phyloP scores from a whole-genome alignment of 106 monocot species.

The Xerophyta viscosa region DNA sequence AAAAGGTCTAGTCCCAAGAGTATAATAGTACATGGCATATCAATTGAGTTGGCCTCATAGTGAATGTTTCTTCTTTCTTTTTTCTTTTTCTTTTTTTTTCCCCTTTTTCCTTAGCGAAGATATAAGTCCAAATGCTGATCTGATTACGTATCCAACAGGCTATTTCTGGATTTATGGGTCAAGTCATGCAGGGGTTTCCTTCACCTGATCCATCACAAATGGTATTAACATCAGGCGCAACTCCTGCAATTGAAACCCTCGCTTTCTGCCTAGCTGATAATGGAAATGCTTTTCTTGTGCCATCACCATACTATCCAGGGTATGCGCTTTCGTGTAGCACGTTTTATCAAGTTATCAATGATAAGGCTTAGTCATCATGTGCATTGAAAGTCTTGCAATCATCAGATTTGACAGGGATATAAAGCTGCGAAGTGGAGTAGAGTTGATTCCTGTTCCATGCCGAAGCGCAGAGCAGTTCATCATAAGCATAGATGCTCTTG shows the following conservation, averaged over 20 bases:
- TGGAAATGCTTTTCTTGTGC: conserved; percentile 39
- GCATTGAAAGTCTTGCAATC: not conserved
- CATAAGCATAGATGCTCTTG: conserved; percentile 64
- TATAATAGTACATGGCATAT: no score
- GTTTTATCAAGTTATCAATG: no score
- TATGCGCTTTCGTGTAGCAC: no score
- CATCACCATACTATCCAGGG: conserved; percentile 41
- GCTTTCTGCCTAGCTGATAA: conserved; percentile 38
- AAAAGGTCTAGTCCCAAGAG: no score
- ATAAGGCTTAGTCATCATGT: not conserved
- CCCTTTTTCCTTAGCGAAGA: no score
- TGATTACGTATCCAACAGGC: conserved; percentile 14
- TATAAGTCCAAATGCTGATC: no score
- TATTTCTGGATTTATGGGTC: conserved; percentile 36
- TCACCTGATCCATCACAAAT: conserved; percentile 26
- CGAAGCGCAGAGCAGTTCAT: conserved; percentile 80
- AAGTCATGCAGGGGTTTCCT: conserved; percentile 23
- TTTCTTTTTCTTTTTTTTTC: no score
- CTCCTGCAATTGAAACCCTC: conserved; percentile 37
- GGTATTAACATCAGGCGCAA: conserved; percentile 36
- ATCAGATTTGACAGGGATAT: conserved; percentile 87
- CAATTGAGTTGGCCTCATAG: no score
- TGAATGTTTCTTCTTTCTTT: no score
- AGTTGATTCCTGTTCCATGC: conserved; percentile 89
- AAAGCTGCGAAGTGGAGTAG: conserved; percentile 72